Base-by-base conservation (phyloP, 225 moss, liverwort and hornwort species). In the Ulota crispa region DNA sequence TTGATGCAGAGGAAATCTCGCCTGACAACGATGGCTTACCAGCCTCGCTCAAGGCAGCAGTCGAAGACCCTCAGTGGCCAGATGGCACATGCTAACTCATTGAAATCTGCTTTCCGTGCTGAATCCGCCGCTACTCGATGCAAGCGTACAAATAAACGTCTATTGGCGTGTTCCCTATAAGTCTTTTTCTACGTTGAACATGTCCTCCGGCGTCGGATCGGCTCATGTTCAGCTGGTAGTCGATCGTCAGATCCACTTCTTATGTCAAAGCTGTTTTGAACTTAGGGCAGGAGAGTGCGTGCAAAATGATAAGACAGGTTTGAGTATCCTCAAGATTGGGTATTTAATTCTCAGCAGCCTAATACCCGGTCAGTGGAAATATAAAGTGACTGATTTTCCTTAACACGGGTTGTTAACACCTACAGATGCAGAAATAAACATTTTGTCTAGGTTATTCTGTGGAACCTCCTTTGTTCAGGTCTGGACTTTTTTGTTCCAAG, bases 31-130 rank as follows among this genome's bases (percentile, higher is more conserved):
- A 79, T 75, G 83, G 86, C 31, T 78, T 87, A 72, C 72, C 78
- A 50, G 14, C 76, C 43, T 91, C 91, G 39, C 75, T 91, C 43
- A 86, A 88, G 78, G 86, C 81, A 64, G 78, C 72, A 62, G 85
- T 87, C 28, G 88, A 91, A 83, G 91, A 91, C 43, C 83, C 28
- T 65, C 86, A 89, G 64, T 91, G 91, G 91, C 88, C 91, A 28
- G 88, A 91, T 57, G 88, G 91, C 72, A 85, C 88, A 54, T 85
- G 88, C 70, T 91, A 76, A 83, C 60, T 84, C 64, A 59, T 36
- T 77, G 43, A 64, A 66, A 56, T 65, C 36, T 70, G 23, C 62
- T 55, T 72, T 56, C 5, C 61, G 64, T 79, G 21, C 64, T 75
- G 47, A 70, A 70, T 60, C 64, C 80, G 30, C 47, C 39, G 34